Evolutionary conservation across 2,329 filamentous ascomycete genomes (phyloP), one percentile per base, ranked within the genome.

Genomic region (Hirsutella thompsonii): DNA sequence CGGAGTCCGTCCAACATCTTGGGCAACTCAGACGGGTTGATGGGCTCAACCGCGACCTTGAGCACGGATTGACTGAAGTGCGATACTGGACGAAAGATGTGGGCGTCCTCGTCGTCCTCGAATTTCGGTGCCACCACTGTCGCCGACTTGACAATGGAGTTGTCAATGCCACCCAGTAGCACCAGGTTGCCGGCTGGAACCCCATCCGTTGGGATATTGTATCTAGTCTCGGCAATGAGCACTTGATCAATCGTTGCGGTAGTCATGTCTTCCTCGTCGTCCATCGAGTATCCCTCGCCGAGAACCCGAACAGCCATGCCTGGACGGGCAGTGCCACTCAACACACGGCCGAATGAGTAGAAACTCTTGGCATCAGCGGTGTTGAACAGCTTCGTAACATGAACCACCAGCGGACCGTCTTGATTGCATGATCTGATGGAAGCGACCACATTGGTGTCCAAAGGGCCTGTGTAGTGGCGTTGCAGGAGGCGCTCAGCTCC

Each of bases 31-130:
- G 90, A 96, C 3, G 92, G 92, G 58, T 96, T 98, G 60, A 98
- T 92, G 1, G 92, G 92, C 64, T 98, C 92, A 8, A 98, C 90
- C 0, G 92, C 92, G 28, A 98, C 83, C 66, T 98, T 98, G 62
- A 98, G 83, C 1, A 98, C 89, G 1, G 90, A 95, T 59, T 98
- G 87, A 26, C 92, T 96, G 63, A 96, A 94, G 64, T 98, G 92
- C 8, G 80, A 79, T 45, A 98, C 75, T 0, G 92, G 90, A 48
- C 80, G 83, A 74, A 98, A 96, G 54, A 98, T 94, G 60, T 93
- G 93, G 0, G 86, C 88, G 46, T 94, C 88, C 59, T 96, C 90
- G 37, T 92, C 79, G 40, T 93, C 82, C 20, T 87, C 82, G 8
- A 94, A 71, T 49, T 79, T 82, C 32, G 79, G 76, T 2, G 87